Base-by-base conservation (phyloP, 169 alveolate genomes). In the Plasmodium gaboni region DNA sequence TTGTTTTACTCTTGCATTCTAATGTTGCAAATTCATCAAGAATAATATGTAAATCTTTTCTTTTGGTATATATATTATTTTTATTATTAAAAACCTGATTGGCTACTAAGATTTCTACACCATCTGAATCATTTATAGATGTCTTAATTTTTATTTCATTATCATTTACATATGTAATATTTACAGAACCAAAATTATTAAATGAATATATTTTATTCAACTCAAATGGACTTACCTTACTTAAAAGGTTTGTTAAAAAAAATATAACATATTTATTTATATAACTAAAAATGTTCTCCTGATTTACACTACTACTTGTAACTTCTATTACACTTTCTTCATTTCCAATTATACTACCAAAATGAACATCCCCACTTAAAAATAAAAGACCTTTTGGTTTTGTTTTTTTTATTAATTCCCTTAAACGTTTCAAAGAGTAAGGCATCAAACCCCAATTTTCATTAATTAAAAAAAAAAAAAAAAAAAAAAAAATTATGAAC, bases 391-490 rank as follows among this genome's bases (percentile, higher is more conserved):
- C 95, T 59, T 78, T 93, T 19, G 97, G 97, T 59, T 94, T 73
- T n/a, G 96, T 93, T 51, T 92, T 91, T 50, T 88, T 74, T 48
- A 95, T 65, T 44, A 95, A 67, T 7, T 68, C 48, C 15, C 93
- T 73, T 46, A 95, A 89, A 83, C 96, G 85, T 61, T 86, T 88
- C 85, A 93, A 92, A 2, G 97, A 94, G 28, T 42, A 53, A 5
- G 97, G 97, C 87, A 92, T 87, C 17, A 93, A 95, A 2, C 97
- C 97, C 97, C 97, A 95, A 28, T 95, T 86, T 50, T 95, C 97
- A 19, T 92, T 91, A 26, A 94, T 46, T 15, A n/a, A n/a, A n/a
- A n/a, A 73, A 64, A 15, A 46, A 38, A 76, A 19, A 51, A 4
- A 59, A n/a, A 50, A 4, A 50, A 50, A 50, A 50, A 48, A 48